phyloP scores from a whole-genome alignment of 306 rosid genomes.

The Lagenaria siceraria region DNA sequence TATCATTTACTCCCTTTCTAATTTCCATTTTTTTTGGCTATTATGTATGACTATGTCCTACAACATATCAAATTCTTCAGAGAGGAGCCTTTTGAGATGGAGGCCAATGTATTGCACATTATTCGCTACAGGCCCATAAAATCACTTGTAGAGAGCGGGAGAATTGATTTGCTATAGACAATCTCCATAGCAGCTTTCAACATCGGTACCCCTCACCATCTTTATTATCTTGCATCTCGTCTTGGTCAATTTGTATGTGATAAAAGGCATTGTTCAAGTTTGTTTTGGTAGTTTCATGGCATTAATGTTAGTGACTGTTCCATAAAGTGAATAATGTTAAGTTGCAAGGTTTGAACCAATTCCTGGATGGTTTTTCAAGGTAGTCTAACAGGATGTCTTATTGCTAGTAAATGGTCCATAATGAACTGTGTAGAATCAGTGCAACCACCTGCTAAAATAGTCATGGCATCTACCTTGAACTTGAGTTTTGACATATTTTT shows the following conservation, averaged over 20 bases:
- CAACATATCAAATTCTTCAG: conserved; percentile 10
- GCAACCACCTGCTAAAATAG: neutral
- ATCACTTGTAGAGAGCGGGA: conserved; percentile 66
- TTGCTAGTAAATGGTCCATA: neutral
- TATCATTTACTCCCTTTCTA: neutral
- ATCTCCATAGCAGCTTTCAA: neutral
- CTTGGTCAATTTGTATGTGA: neutral
- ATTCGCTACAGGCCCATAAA: conserved; percentile 82
- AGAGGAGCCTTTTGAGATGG: conserved; percentile 45
- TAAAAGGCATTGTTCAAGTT: neutral
- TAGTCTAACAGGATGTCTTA: neutral
- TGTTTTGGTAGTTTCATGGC: neutral
- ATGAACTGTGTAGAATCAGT: neutral
- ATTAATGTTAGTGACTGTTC: neutral
- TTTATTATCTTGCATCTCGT: neutral
- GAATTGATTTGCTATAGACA: conserved; percentile 38
- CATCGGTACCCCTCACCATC: neutral
- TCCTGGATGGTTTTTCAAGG: neutral
- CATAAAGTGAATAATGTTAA: neutral
- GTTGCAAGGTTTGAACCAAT: neutral
- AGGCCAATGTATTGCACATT: conserved; percentile 44
- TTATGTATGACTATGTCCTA: neutral
- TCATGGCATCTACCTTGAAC: neutral
- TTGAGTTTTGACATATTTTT: neutral
- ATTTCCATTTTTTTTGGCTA: neutral